Percentiles rank a stretch among this genome's conserved stretches.
phyloP scores from a whole-genome alignment of 768 basidiomycete genomes.

The Russula brevipes region DNA sequence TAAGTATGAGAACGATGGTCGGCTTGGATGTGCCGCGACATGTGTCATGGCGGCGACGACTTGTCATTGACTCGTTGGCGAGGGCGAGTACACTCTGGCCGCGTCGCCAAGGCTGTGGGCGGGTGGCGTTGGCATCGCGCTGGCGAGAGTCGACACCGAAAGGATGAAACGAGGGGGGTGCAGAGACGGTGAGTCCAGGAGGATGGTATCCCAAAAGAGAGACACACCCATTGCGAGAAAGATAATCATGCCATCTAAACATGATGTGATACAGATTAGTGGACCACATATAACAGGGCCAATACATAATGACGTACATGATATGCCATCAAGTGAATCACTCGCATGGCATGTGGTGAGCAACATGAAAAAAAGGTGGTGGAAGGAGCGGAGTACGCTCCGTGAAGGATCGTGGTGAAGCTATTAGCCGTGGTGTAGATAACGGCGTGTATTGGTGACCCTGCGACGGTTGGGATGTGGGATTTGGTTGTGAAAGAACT shows the following conservation, averaged over 20 bases:
- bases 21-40: too few relatives aligned
- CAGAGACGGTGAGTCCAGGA: too few relatives aligned
- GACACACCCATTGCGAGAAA: conserved; percentile 86
- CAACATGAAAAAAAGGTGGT: not conserved
- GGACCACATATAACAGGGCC: not conserved
- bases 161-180: too few relatives aligned
- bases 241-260: conserved; percentile 86
- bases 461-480: not conserved
- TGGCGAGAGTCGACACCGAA: too few relatives aligned
- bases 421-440: not conserved
- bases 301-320: conserved; percentile 49
- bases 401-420: conserved; percentile 14
- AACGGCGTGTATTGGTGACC: not conserved
- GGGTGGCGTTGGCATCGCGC: too few relatives aligned
- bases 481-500: conserved; percentile 5
- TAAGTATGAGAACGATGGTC: too few relatives aligned
- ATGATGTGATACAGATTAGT: not conserved
- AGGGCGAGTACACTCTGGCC: too few relatives aligned
- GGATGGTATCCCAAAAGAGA: not conserved
- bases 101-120: too few relatives aligned
- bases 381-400: conserved; percentile 21
- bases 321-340: conserved; percentile 71
- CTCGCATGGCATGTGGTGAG: conserved; percentile 5
- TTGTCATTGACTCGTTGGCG: too few relatives aligned
- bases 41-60: too few relatives aligned